Evolutionary conservation across 495 filamentous ascomycete genomes (phyloP).

Genomic region (Talaromyces borbonicus): DNA sequence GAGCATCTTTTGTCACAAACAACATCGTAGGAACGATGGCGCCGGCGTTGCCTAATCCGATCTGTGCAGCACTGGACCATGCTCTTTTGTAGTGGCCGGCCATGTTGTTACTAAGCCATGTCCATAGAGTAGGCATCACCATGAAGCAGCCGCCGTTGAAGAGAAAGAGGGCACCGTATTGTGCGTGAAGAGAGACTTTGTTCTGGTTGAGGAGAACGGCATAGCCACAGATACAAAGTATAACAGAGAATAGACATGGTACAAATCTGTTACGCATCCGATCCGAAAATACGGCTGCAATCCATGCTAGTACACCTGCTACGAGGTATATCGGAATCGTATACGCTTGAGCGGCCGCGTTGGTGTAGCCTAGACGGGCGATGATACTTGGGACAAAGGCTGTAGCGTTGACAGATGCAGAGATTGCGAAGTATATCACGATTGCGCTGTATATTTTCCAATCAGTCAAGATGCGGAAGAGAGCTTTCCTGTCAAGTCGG

Average conservation of each 20-base stretch:
- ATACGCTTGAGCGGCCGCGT: conserved; percentile 40
- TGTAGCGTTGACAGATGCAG: conserved; percentile 39
- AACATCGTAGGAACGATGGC: conserved; percentile 47
- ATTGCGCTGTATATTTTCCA: conserved; percentile 45
- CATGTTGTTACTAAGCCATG: conserved; percentile 47
- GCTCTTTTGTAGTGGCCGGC: conserved; percentile 49
- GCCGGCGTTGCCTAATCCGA: conserved; percentile 42
- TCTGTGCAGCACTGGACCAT: conserved; percentile 40
- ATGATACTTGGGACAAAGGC: conserved; percentile 50
- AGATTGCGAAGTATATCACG: conserved; percentile 41
- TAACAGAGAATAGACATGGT: conserved; percentile 38
- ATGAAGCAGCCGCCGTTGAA: conserved; percentile 38
- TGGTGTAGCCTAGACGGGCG: conserved; percentile 44
- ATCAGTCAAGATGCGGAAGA: conserved; percentile 38
- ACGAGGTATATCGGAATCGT: conserved; percentile 49
- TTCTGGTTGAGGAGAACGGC: conserved; percentile 36
- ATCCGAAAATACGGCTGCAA: conserved; percentile 37
- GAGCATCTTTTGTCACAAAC: conserved; percentile 38
- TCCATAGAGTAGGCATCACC: conserved; percentile 34
- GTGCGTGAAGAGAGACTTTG: conserved; percentile 23
- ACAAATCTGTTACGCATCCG: conserved; percentile 37
- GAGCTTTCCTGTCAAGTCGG: conserved; percentile 33
- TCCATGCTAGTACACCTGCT: conserved; percentile 35
- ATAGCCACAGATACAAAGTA: conserved; percentile 24
- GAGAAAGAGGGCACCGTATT: conserved; percentile 44